Evolutionary conservation across 2,329 filamentous ascomycete genomes (phyloP).

Genomic region (Aspergillus phoenicis): DNA sequence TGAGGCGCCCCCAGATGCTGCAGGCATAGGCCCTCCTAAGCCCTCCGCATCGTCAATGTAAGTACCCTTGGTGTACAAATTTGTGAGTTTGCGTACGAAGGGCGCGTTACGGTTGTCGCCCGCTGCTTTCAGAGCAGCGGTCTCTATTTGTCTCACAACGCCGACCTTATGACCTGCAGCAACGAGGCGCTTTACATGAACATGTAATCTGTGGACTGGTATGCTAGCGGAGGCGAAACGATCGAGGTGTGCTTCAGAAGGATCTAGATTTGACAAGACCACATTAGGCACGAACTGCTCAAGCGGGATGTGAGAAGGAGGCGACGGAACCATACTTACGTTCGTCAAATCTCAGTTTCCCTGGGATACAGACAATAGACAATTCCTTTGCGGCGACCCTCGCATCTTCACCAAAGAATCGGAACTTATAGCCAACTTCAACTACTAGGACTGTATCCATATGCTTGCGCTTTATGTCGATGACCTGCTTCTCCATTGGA

Average conservation of each 20-base stretch:
- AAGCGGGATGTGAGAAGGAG: neutral
- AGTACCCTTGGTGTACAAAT: conserved; percentile 96
- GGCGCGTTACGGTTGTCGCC: conserved; percentile 93
- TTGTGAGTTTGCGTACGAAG: conserved; percentile 89
- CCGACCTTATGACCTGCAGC: conserved; percentile 94
- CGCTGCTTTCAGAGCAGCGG: conserved; percentile 90
- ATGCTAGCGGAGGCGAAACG: conserved; percentile 95
- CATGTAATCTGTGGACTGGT: conserved; percentile 84
- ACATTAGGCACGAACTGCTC: neutral
- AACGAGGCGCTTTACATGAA: conserved; percentile 91
- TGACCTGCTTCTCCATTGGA: conserved; percentile 88
- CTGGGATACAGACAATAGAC: conserved; percentile 94
- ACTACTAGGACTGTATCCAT: conserved; percentile 88
- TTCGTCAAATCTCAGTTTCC: conserved; percentile 92
- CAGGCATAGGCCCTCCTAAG: conserved; percentile 60
- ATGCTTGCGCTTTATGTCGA: conserved; percentile 91
- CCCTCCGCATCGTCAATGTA: conserved; percentile 94
- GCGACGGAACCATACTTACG: conserved; percentile 51
- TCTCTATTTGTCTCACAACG: conserved; percentile 91
- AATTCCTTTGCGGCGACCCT: conserved; percentile 84
- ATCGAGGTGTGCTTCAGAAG: conserved; percentile 87
- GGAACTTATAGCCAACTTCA: conserved; percentile 97
- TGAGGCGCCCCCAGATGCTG: conserved; percentile 59
- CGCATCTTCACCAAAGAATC: conserved; percentile 95
- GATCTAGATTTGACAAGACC: conserved; percentile 52